Evolutionary conservation across 2,329 filamentous ascomycete species (phyloP), one percentile per base, ranked within the genome.

Genomic region (Colletotrichum agaves): DNA sequence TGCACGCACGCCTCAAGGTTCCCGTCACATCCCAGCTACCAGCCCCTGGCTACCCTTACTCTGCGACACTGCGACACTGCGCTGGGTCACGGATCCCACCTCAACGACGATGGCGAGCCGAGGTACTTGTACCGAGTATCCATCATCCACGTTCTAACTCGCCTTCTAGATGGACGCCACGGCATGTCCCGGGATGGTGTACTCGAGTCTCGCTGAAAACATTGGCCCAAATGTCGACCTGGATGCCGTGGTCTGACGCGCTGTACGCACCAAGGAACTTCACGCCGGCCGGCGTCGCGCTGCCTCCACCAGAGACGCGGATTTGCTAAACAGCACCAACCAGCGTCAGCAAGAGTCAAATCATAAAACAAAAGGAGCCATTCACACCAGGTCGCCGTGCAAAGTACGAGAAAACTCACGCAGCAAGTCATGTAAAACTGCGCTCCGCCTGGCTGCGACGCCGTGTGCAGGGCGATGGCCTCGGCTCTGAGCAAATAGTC

Each of bases 401-500:
- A 27, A 27, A 27, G 27, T 27, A 27, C 27, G 6, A 72, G 73
- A 72, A 71, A 73, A 74, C 49, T 60, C 31, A 68, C 47, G 37
- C 46, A 68, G 56, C 63, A 69, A 31, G 63, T 60, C 67, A 67
- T 63, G 60, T 67, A 69, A 43, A 63, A 61, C 37, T 63, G 67
- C 17, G 63, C 67, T 33, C 55, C 74, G 69, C 70, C 74, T 71
- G 39, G 71, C 52, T 71, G 72, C 17, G 65, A 71, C 4, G 79
- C 80, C 6, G 77, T 71, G 71, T 84, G 82, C 23, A 84, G 74
- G 11, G 81, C 82, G 61, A 84, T 81, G 13, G 79, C 78, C 74
- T 84, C 81, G 31, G 80, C 79, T 19, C 82, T 74, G 49, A 84
- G 73, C 13, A 83, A 76, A 66, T 83, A 84, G 59, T 82, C 76